Base-by-base conservation (phyloP, 2,329 filamentous ascomycete species). In the Aaosphaeria pasadenensis region DNA sequence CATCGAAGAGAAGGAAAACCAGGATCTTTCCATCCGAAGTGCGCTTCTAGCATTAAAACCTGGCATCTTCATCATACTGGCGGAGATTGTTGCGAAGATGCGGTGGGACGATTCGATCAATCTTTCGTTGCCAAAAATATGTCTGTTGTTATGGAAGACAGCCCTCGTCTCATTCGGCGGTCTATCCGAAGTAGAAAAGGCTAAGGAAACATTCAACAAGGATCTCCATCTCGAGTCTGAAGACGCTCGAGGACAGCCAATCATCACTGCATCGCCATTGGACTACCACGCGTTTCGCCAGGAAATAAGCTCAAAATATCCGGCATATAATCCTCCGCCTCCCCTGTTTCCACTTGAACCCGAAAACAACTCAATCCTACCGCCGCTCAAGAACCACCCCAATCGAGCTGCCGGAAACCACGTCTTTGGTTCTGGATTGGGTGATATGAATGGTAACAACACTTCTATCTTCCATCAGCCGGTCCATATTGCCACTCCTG, bases 401-500 rank as follows among this genome's bases (percentile, higher is more conserved):
- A 83, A 80, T 61, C 76, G 62, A 51, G 69, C 60, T 48, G 67
- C 57, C 49, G 71, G 82, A 76, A 68, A 70, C 41, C 63, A 70
- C 47, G 83, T 70, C 11, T 85, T 52, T 77, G 71, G 77, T 3
- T 73, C 77, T 29, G 76, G 78, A 1, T 73, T 78, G 2, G 74
- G 78, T 6, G 73, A 69, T n/a, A 66, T 72, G 9, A 71, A 64
- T 44, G 69, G 64, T n/a, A 71, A 72, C 44, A 73, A 69, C 13
- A 70, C 71, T 7, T 96, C 91, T 0, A 97, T 99, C 61, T 80
- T 99, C 29, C 85, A 97, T 66, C 92, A 97, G 63, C 90, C 94
- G 5, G 92, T 99, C 5, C 94, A 99, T 69, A 99, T 99, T 59
- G 94, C 94, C n/a, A 99, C 94, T 1, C 94, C 94, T 0, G 92